Evolutionary conservation across 805 yeast species (phyloP), one percentile per base, ranked within the genome.

Genomic region (Kuraishia molischiana): DNA sequence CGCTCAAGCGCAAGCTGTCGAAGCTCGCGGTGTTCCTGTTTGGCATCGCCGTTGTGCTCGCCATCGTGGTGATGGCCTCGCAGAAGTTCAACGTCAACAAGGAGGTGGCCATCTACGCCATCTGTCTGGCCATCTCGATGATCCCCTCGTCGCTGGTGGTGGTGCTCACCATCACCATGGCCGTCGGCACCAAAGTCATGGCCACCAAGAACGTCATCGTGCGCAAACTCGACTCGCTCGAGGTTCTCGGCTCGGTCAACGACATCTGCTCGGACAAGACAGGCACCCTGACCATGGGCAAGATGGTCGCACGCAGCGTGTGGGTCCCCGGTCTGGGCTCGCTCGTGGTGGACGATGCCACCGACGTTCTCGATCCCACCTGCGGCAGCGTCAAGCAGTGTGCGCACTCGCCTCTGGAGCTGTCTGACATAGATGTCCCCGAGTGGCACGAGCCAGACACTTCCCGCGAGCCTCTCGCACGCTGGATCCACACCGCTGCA

Each of bases 61-160:
- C 95, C 1, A 77, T 86, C 40, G 75, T 86, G 15, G 94, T 84
- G 3, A 81, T 85, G 94, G 94, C 79, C 2, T 75, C 92, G 8
- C 94, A 85, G 58, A 71, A 71, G 42, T 77, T 85, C 57, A 50
- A 62, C 10, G 95, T 85, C n/a, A 77, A 74, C 46, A 73, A 68
- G 40, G 86, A 85, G 47, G 92, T 85, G 28, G 95, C 94, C 11
- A 77, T 85, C 35, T 85, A 85, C 53, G 95, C 95, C 19, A 79
- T 86, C 50, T 85, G 94, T 61, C 89, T 83, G 35, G 84, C 83
- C 0, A 62, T 82, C 35, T 76, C 89, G 4, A 83, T 83, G 86
- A 82, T 82, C 45, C 92, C 92, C 3, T 81, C 87, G 3, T 78
- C 89, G 1, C 66, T 82, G 48, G 79, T 81, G 43, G 92, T 82